Conservation (phyloP, 2,329 filamentous ascomycete genomes). For the Diaporthe velutina region DNA sequence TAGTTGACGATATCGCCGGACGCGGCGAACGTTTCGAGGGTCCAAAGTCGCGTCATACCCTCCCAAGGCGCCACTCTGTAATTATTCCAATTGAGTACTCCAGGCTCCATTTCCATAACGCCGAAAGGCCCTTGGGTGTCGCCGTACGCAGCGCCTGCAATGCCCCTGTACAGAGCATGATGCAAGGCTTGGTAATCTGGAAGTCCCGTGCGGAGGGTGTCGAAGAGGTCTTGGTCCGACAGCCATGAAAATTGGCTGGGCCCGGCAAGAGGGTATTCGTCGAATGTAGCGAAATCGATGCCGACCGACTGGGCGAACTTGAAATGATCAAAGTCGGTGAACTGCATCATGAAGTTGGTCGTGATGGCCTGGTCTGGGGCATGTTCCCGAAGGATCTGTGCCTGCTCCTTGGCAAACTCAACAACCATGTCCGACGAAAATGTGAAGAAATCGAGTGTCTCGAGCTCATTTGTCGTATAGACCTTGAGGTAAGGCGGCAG, state of each 20-base stretch:
- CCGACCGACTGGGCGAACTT: conserved; percentile 43
- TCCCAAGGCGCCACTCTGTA: conserved; percentile 41
- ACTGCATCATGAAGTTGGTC: conserved; percentile 42
- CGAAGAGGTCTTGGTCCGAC: conserved; percentile 40
- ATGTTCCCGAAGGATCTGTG: conserved; percentile 40
- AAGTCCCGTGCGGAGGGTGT: conserved; percentile 41
- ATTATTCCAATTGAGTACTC: conserved; percentile 44
- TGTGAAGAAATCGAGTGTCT: conserved; percentile 44
- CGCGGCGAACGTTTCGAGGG: conserved; percentile 42
- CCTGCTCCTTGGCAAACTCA: conserved; percentile 44
- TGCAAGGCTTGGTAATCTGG: conserved; percentile 43
- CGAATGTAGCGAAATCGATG: conserved; percentile 42
- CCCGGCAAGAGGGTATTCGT: conserved; percentile 42
- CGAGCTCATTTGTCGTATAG: conserved; percentile 43
- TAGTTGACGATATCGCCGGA: conserved; percentile 42
- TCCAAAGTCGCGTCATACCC: conserved; percentile 45
- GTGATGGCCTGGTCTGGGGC: conserved; percentile 42
- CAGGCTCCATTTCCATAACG: conserved; percentile 45
- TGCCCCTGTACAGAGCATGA: conserved; percentile 42
- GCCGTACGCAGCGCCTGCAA: conserved; percentile 42
- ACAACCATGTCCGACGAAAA: conserved; percentile 45
- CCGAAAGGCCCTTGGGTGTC: conserved; percentile 40
- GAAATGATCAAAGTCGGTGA: conserved; percentile 43
- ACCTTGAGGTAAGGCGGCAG: conserved; percentile 43
- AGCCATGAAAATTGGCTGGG: conserved; percentile 38